Percentiles rank a stretch among this genome's conserved stretches.
These are phyloP conservation scores for Cordyceps pruinosa DNA, from an alignment of 2,329 filamentous ascomycete genomes.

Conservation along the genomic window DNA sequence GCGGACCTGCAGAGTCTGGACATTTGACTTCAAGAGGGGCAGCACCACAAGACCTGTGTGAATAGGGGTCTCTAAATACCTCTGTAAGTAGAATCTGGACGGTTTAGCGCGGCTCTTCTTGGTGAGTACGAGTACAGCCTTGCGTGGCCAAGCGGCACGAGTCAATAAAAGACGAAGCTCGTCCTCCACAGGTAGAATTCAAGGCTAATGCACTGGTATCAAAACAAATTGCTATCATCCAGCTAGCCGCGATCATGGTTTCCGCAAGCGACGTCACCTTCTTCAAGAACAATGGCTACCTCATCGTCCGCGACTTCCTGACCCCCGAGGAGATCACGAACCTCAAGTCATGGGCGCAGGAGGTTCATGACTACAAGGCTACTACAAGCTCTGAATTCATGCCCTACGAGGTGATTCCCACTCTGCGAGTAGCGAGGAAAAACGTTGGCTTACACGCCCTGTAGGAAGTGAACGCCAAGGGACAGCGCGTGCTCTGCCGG, in stretches of 20 bases:
- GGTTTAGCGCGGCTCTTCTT: background rate
- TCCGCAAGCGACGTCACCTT: slow-evolving; percentile 8
- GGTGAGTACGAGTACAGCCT: background rate
- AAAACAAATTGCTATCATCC: background rate
- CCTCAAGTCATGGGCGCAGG: slow-evolving; percentile 16
- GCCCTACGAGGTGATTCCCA: slow-evolving; percentile 12
- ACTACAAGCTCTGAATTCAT: slow-evolving; percentile 14
- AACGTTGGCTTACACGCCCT: background rate
- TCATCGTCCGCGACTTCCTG: slow-evolving; percentile 17
- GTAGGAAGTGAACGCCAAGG: slow-evolving; percentile 16
- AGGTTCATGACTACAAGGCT: slow-evolving; percentile 15
- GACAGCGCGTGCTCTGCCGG: slow-evolving; percentile 16
- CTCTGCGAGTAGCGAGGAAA: background rate
- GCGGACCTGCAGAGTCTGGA: background rate
- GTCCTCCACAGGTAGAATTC: background rate
- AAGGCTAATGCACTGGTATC: background rate
- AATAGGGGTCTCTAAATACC: background rate
- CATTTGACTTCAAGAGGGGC: background rate
- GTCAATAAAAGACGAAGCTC: background rate
- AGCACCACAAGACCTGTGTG: background rate
- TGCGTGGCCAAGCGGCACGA: background rate
- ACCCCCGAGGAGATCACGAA: slow-evolving; percentile 6
- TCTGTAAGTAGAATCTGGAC: background rate
- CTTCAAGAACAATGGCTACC: slow-evolving; percentile 16
- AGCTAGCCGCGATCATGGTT: slow-evolving; percentile 11